Base-by-base conservation (phyloP, 441 rosid genomes). In the Gossypium aridum region DNA sequence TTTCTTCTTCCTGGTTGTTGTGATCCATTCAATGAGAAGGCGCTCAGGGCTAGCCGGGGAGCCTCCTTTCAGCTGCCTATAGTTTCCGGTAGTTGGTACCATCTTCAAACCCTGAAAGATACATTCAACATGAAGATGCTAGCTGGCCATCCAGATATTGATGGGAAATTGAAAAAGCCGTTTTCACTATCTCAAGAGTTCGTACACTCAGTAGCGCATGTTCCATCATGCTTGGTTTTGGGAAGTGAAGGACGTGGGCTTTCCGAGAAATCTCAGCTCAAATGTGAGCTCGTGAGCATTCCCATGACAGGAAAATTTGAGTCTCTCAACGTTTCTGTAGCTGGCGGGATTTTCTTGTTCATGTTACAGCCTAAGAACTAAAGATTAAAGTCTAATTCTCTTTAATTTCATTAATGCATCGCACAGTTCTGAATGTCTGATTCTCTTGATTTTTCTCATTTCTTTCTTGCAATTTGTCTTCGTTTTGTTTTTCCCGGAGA, bases 1-100 rank as follows among this genome's bases (percentile, higher is more conserved):
- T 92, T 90, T 84, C 86, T 94, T 64, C 99, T 94, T 83, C 97
- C 97, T 7, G 97, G 97, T 37, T 94, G 99, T 78, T 91, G 97
- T 26, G 97, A 94, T 85, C 98, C 96, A 0, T 92, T 92, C 82
- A 89, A 88, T n/a, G 87, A 84, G 64, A 94, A 94, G 81, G 96
- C 92, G 59, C 90, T 92, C 1, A 81, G 92, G 82, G 96, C 99
- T n/a, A 92, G 96, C 86, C 86, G 93, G 64, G 99, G 99, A 75
- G 94, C 97, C 54, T 83, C 92, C 13, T 94, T 94, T 83, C 98
- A 92, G 74, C 82, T 90, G 22, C 93, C 98, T 6, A 80, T 92
- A 67, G 92, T 92, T 63, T 86, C 90, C 2, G 99, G 99, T 28
- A 73, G 68, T 43, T 92, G 98, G 99, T 39, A 64, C 77, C 88